Evolutionary conservation across 2,329 filamentous ascomycete species (phyloP), one percentile per base, ranked within the genome.

Genomic region (Ceratocystis cacaofunesta): DNA sequence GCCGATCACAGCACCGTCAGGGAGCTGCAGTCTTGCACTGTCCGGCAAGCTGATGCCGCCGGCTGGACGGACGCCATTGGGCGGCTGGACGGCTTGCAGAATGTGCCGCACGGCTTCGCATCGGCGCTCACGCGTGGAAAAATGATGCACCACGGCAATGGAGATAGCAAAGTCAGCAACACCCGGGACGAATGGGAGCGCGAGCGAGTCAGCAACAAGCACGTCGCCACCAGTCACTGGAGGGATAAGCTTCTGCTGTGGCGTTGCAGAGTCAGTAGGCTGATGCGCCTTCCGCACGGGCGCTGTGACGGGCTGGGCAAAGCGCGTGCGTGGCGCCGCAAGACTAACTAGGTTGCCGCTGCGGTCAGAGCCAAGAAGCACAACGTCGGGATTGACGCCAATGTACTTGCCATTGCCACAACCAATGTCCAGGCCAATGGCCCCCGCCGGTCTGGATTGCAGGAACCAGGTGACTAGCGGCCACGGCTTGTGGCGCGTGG

Each of bases 331-430:
- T 28, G 78, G 79, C 71, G 84, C 95, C 78, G 89, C 82, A 76
- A 95, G 90, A 61, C 86, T 89, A 60, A 84, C 90, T 66, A 95
- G 73, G 65, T 77, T 76, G 19, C 76, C 78, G 69, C 82, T 92
- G 78, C 90, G 84, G 78, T 97, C 94, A 65, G 88, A 92, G 66
- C 85, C 92, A 67, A 97, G 74, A 64, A 96, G 87, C 76, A 89
- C 91, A 61, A 96, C 77, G 70, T 83, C 76, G 25, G 80, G 81
- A 75, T 95, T 95, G 66, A 95, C 88, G 68, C 82, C 78, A 68
- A 97, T 79, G 74, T 97, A 96, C 79, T 97, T 97, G 70, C 94
- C 94, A 77, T 99, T 99, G 67, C 94, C 94, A 76, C 94, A 97
- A 68, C 94, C 94, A 66, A 97, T 81, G 75, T 99, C 94, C 41